phyloP scores from a whole-genome alignment of 306 rosid genomes.

The Aeschynomene evenia region DNA sequence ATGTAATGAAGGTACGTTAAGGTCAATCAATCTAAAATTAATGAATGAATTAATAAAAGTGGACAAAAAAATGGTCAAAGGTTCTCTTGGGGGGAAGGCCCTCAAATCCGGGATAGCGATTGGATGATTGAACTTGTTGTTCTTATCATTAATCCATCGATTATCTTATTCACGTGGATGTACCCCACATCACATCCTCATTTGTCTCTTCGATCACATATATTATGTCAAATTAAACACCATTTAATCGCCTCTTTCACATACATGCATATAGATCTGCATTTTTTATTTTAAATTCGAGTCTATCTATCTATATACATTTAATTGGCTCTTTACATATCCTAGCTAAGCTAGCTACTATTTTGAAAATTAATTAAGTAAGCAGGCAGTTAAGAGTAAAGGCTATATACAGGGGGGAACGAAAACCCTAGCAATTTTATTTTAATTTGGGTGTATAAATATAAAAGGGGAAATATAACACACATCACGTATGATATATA shows the following conservation, averaged over 20 bases:
- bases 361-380: no score
- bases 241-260: background rate
- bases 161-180: conserved; percentile 35
- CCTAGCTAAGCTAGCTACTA: no score
- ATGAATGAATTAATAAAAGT: conserved; percentile 10
- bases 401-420: background rate
- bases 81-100: conserved; percentile 14
- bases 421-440: background rate
- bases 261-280: no score
- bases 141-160: conserved; percentile 26
- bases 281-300: conserved; percentile 24
- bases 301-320: background rate
- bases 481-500: no score
- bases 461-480: no score
- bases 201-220: conserved; percentile 4
- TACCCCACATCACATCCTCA: conserved; percentile 42
- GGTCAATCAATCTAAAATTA: no score
- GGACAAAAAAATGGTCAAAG: conserved; percentile 25
- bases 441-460: background rate
- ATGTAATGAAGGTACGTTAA: background rate
- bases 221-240: background rate
- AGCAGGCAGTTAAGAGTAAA: background rate
- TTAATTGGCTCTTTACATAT: background rate
- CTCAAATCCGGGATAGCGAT: conserved; percentile 1
- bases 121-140: conserved; percentile 25